Base-by-base conservation (phyloP, 441 rosid genomes). In the Croton laevigatus region DNA sequence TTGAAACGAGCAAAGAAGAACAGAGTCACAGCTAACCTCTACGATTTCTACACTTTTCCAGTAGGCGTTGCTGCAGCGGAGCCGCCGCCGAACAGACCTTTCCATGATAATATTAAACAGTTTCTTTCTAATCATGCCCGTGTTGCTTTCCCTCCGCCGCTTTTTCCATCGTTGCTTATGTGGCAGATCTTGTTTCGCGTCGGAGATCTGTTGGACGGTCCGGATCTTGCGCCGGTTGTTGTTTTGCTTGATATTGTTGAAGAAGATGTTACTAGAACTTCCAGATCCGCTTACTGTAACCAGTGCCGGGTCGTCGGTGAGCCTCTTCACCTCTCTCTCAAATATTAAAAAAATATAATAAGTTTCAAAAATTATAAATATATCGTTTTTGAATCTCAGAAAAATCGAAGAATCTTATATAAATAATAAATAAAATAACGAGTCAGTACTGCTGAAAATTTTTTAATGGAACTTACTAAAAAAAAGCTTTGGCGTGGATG, bases 301-400 rank as follows among this genome's bases (percentile, higher is more conserved):
- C 90, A 88, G 83, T 90, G 93, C 76, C 86, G 88, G 55, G 93
- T 90, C 51, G 89, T 88, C 37, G 93, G 96, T 90, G 81, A 88
- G 93, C 84, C 76, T 27, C 36, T 67, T 51, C 54, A 0, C 23
- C 37, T 0, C 5, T 62, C 6, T 36, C 38, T 44, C 17, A 52
- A 19, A 52, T n/a, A 54, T 53, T 14, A 5, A 5, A 40, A 46
- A 46, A 11, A 46, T 19, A 19, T 27, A 27, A 27, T 27, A 27
- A 27, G 32, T 27, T 27, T 27, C 1, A 27, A 27, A 27, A 27
- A 27, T 27, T 27, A 27, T 27, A 27, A 27, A 27, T 27, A 27
- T 27, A 27, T 27, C 32, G 32, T 27, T 27, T 27, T 27, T 27
- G 32, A 27, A 27, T 27, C 32, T 27, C 32, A 27, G n/a, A 8